A percentile compares a stretch with the other conserved stretches of the same genome.
Evolutionary conservation across 1,284 basidiomycete species (phyloP).

Genomic region (Salmacisia buchloeana): DNA sequence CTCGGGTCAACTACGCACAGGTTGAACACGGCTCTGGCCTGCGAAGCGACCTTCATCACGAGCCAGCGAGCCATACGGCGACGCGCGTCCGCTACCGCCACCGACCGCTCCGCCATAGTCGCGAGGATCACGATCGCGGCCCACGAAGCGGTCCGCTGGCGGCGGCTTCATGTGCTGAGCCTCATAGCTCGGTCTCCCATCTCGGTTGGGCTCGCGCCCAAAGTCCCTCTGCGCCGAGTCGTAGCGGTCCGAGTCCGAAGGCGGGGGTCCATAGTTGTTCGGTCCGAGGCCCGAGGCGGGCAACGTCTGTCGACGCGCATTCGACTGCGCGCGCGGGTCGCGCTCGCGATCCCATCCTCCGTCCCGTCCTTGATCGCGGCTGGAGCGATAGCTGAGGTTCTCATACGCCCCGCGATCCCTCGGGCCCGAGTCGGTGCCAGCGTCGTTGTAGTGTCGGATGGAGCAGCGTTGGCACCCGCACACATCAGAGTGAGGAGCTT

Average conservation of each 20-base stretch:
- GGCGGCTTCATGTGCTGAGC: no score
- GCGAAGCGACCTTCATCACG: neutral
- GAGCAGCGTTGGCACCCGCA: conserved; percentile 40
- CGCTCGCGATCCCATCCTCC: neutral
- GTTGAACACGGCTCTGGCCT: neutral
- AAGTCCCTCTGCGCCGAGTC: no score
- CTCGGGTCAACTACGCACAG: neutral
- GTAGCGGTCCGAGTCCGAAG: no score
- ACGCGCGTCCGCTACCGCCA: neutral
- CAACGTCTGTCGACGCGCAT: no score
- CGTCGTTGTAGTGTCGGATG: conserved; percentile 25
- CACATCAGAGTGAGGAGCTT: conserved; percentile 33
- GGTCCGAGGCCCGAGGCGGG: no score
- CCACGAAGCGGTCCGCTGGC: no score
- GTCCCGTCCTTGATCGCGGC: neutral
- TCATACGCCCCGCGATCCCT: conserved; percentile 16
- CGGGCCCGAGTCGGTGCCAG: neutral
- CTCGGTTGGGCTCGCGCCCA: no score
- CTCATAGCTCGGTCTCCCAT: no score
- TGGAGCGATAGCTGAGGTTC: neutral
- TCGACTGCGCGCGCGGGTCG: neutral
- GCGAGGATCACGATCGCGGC: no score
- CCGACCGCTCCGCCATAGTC: neutral
- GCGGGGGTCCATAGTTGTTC: no score
- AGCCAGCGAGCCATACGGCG: neutral